phyloP scores from a whole-genome alignment of 805 yeast species.

The Lipomyces mesembrius region DNA sequence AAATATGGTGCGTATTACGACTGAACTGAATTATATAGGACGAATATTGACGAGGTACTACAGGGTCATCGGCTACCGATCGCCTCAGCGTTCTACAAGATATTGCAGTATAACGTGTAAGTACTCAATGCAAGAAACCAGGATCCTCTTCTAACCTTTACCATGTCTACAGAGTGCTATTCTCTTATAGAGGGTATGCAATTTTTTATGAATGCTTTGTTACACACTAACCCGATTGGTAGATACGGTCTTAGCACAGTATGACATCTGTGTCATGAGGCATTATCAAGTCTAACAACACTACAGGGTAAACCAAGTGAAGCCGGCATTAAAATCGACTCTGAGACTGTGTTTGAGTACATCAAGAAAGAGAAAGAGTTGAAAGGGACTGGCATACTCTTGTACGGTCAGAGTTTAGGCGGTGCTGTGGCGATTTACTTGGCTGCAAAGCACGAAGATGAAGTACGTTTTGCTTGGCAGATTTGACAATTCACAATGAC shows the following conservation, averaged over 20 bases:
- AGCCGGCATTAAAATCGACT: slow-evolving; percentile 78
- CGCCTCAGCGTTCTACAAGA: slow-evolving; percentile 64
- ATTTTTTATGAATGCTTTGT: neutral
- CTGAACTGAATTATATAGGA: neutral
- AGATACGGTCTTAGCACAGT: slow-evolving; percentile 38
- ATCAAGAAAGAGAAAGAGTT: slow-evolving; percentile 60
- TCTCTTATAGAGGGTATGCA: slow-evolving; percentile 82
- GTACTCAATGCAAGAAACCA: neutral
- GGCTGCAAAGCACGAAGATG: slow-evolving; percentile 58
- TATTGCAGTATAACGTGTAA: slow-evolving; percentile 31
- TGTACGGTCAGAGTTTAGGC: slow-evolving; percentile 90
- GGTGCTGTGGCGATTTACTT: slow-evolving; percentile 92
- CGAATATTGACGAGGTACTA: neutral
- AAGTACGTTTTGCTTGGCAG: slow-evolving; percentile 38
- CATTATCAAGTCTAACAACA: slow-evolving; percentile 29
- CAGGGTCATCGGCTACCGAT: slow-evolving; percentile 82
- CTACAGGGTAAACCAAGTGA: slow-evolving; percentile 80
- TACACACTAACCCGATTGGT: neutral
- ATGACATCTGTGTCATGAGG: neutral
- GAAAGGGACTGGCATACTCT: slow-evolving; percentile 57
- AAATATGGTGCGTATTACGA: slow-evolving; percentile 57
- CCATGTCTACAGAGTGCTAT: slow-evolving; percentile 53
- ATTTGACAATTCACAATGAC: neutral
- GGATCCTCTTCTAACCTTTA: neutral
- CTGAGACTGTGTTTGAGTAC: slow-evolving; percentile 68